phyloP scores from a whole-genome alignment of 352 stramenopile genomes.

The Globisporangium parvum region DNA sequence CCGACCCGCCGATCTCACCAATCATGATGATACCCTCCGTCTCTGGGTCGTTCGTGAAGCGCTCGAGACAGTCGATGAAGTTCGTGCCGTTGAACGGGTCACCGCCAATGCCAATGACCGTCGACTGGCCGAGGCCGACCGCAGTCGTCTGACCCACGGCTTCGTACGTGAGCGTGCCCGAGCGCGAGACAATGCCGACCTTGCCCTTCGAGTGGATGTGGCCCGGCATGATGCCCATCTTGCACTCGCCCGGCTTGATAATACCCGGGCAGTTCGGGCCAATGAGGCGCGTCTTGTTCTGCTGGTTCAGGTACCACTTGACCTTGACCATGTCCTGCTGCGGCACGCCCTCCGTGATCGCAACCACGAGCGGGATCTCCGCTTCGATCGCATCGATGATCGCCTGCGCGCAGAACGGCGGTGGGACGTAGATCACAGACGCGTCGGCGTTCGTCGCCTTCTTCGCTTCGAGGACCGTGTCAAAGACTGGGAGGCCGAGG shows the following conservation, averaged over 20 bases:
- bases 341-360: conserved; percentile 99
- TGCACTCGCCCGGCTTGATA: conserved; percentile 99
- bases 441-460: conserved; percentile 90
- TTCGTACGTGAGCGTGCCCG: conserved; percentile 98
- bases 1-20: conserved; percentile 98
- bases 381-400: conserved; percentile 99
- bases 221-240: conserved; percentile 99
- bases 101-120: conserved; percentile 98
- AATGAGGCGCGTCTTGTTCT: conserved; percentile 96
- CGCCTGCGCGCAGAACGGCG: conserved; percentile 95
- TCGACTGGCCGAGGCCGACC: conserved; percentile 96
- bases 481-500: conserved; percentile 98
- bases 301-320: conserved; percentile 92
- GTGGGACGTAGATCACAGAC: conserved; percentile 99
- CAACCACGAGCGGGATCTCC: conserved; percentile 94
- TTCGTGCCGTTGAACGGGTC: conserved; percentile 99
- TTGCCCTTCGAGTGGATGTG: conserved; percentile 99
- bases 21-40: conserved; percentile 99
- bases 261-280: conserved; percentile 99
- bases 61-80: conserved; percentile 99
- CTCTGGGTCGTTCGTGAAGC: conserved; percentile 99
- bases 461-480: conserved; percentile 92
- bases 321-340: conserved; percentile 99
- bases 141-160: conserved; percentile 98
- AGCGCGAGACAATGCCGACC: conserved; percentile 98